These are phyloP conservation scores for Aureobasidium sp. DNA, from an alignment of 2,329 filamentous ascomycete genomes.

Conservation along the genomic window DNA sequence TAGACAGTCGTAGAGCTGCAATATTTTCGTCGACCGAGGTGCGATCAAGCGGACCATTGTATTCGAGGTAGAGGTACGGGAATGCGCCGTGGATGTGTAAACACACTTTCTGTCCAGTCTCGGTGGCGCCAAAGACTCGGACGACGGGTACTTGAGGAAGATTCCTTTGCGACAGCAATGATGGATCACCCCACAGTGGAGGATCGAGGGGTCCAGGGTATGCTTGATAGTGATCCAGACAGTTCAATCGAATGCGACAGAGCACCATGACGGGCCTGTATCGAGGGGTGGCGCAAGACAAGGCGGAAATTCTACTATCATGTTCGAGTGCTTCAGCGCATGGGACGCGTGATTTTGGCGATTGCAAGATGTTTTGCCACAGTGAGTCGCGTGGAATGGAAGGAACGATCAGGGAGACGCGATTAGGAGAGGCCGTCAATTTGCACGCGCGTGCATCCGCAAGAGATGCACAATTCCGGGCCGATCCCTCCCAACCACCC, in stretches of 20 bases:
- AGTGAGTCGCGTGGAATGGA: constrained; percentile 7
- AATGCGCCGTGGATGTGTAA: constrained; percentile 93
- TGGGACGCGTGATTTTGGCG: background rate
- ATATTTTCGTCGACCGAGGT: constrained; percentile 64
- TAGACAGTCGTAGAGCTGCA: constrained; percentile 68
- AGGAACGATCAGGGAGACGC: background rate
- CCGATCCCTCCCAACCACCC: no score
- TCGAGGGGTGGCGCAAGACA: background rate
- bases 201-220: constrained; percentile 73
- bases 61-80: constrained; percentile 90
- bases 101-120: constrained; percentile 92
- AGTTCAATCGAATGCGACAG: constrained; percentile 76
- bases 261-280: constrained; percentile 9
- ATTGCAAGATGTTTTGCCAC: constrained; percentile 3
- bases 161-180: constrained; percentile 49
- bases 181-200: constrained; percentile 43
- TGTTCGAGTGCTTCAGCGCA: background rate
- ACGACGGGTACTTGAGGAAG: constrained; percentile 75
- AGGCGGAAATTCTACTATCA: background rate
- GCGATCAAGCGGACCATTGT: constrained; percentile 53
- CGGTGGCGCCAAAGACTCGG: constrained; percentile 83
- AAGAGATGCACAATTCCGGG: background rate
- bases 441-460: background rate
- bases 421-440: background rate
- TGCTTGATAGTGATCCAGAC: constrained; percentile 89